phyloP scores from a whole-genome alignment of 108 stramenopile genomes.

The Cyclotella cryptica region DNA sequence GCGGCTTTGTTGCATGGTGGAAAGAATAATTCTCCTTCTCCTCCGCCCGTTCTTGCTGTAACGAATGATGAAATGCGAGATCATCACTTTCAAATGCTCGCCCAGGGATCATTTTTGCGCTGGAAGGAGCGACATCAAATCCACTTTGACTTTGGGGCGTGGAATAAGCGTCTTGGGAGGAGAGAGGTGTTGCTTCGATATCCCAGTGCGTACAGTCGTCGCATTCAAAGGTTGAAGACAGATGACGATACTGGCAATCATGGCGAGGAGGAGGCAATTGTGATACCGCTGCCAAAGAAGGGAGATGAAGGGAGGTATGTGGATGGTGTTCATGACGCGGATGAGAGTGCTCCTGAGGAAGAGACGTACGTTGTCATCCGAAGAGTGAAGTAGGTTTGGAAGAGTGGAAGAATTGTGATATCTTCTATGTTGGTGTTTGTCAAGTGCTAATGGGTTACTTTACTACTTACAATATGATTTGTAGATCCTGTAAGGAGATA shows the following conservation, averaged over 20 bases:
- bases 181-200: conserved; percentile 55
- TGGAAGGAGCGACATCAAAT: conserved; percentile 98
- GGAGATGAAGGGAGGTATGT: conserved; percentile 89
- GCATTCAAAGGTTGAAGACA: conserved; percentile 68
- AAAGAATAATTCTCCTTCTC: conserved; percentile 8
- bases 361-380: conserved; percentile 74
- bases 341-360: conserved; percentile 70
- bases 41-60: conserved; percentile 75
- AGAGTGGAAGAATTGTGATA: neutral
- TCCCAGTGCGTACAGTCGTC: conserved; percentile 79
- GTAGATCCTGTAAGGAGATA: too few species aligned
- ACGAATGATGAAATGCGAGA: conserved; percentile 99
- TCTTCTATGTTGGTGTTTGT: too few species aligned
- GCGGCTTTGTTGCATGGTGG: conserved; percentile 74
- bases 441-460: too few species aligned
- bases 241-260: neutral
- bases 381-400: conserved; percentile 11
- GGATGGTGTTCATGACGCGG: conserved; percentile 82
- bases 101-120: conserved; percentile 84
- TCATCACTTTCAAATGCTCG: conserved; percentile 97
- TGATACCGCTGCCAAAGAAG: conserved; percentile 76
- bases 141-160: conserved; percentile 79
- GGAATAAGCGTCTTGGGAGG: conserved; percentile 27
- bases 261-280: conserved; percentile 44
- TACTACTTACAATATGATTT: too few species aligned